Evolutionary conservation across 2,329 filamentous ascomycete species (phyloP).

Genomic region (Calycina herbarum): DNA sequence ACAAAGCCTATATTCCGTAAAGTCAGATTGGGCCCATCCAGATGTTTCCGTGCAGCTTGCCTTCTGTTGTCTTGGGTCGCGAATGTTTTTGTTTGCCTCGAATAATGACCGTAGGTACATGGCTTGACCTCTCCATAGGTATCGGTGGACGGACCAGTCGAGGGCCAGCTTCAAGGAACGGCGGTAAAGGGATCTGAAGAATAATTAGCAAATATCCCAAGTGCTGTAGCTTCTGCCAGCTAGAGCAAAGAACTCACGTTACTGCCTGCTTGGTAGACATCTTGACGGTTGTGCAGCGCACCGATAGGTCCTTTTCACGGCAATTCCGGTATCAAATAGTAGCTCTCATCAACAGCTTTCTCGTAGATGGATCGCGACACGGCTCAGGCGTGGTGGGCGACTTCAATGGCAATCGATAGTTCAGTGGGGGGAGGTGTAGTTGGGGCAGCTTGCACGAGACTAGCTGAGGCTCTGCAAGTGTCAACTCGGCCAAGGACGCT

Average conservation of each 20-base stretch:
- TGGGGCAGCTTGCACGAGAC: background rate
- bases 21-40: slow-evolving; percentile 16
- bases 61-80: slow-evolving; percentile 81
- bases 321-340: background rate
- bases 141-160: slow-evolving; percentile 91
- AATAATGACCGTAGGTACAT: slow-evolving; percentile 94
- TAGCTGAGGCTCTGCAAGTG: slow-evolving; percentile 3
- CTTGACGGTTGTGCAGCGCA: slow-evolving; percentile 13
- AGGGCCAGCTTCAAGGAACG: slow-evolving; percentile 89
- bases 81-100: slow-evolving; percentile 85
- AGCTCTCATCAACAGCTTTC: slow-evolving; percentile 3
- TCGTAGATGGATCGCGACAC: background rate
- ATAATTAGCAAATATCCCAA: slow-evolving; percentile 18
- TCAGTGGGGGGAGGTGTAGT: background rate
- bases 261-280: slow-evolving; percentile 41
- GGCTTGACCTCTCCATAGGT: slow-evolving; percentile 93
- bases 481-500: background rate
- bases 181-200: slow-evolving; percentile 73
- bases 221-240: background rate
- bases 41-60: slow-evolving; percentile 39
- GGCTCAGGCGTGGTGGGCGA: background rate
- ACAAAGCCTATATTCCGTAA: slow-evolving; percentile 63
- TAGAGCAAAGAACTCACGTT: slow-evolving; percentile 29
- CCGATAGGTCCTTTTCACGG: background rate
- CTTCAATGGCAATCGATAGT: background rate